Conservation (phyloP, 2,329 filamentous ascomycete genomes). For the Aureobasidium sp. region DNA sequence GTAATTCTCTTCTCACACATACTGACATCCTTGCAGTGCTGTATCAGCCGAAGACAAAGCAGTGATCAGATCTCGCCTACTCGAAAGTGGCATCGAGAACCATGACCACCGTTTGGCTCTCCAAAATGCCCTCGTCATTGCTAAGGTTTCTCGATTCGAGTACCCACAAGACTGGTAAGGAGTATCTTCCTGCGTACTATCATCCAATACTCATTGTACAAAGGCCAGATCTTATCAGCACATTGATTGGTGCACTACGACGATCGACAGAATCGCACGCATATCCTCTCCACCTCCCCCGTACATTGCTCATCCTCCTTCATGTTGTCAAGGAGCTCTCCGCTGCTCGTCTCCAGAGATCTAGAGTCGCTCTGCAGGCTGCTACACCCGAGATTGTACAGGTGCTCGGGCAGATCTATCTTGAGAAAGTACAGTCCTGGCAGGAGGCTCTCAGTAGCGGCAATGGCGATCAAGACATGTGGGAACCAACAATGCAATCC, state of each 20-base stretch:
- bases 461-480: constrained; percentile 45
- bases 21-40: constrained; percentile 32
- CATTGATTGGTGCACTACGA: constrained; percentile 56
- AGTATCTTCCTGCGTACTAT: constrained; percentile 9
- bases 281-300: constrained; percentile 53
- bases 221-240: constrained; percentile 38
- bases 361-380: constrained; percentile 66
- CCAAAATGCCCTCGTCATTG: constrained; percentile 79
- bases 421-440: constrained; percentile 64
- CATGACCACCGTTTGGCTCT: constrained; percentile 65
- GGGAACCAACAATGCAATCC: constrained; percentile 60
- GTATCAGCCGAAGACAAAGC: constrained; percentile 63
- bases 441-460: constrained; percentile 16
- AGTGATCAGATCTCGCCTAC: constrained; percentile 63
- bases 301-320: constrained; percentile 67
- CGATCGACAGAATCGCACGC: constrained; percentile 41
- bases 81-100: constrained; percentile 71
- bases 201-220: background rate
- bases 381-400: constrained; percentile 78
- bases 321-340: constrained; percentile 86
- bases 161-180: constrained; percentile 74
- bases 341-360: constrained; percentile 66
- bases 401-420: constrained; percentile 69
- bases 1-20: background rate
- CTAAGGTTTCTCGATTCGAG: constrained; percentile 83